phyloP scores from a whole-genome alignment of 352 stramenopile genomes.

The Plasmopara muralis region DNA sequence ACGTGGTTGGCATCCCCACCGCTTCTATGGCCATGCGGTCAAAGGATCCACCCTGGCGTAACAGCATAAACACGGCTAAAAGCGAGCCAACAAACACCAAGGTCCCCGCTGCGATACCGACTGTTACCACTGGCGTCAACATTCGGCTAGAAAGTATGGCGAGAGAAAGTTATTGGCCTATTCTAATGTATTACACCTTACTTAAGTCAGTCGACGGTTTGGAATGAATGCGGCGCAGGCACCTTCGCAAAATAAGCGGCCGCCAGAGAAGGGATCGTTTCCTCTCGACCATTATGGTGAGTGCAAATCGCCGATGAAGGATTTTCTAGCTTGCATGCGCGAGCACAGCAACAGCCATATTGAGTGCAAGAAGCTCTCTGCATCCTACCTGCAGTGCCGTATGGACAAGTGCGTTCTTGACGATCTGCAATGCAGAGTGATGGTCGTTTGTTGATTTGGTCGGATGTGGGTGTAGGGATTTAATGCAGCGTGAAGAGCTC shows the following conservation, averaged over 20 bases:
- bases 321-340: constrained; percentile 81
- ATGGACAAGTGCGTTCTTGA: constrained; percentile 76
- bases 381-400: constrained; percentile 81
- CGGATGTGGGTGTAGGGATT: constrained; percentile 29
- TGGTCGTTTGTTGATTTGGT: background rate
- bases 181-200: background rate
- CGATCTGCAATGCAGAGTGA: constrained; percentile 5
- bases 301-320: constrained; percentile 85
- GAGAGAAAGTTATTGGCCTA: background rate
- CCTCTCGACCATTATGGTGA: constrained; percentile 87
- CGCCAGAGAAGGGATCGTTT: constrained; percentile 88
- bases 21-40: constrained; percentile 80
- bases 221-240: constrained; percentile 77
- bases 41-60: constrained; percentile 81
- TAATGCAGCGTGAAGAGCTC: constrained; percentile 83
- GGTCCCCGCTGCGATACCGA: constrained; percentile 74
- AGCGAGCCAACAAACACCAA: constrained; percentile 82
- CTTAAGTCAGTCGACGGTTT: background rate
- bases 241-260: constrained; percentile 60
- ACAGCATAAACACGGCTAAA: constrained; percentile 75
- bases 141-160: constrained; percentile 16
- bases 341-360: constrained; percentile 80
- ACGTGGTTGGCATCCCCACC: constrained; percentile 45
- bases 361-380: constrained; percentile 86
- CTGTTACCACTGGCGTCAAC: constrained; percentile 46